Conservation (phyloP, 2,329 filamentous ascomycete species). For the Thielaviopsis musarum region DNA sequence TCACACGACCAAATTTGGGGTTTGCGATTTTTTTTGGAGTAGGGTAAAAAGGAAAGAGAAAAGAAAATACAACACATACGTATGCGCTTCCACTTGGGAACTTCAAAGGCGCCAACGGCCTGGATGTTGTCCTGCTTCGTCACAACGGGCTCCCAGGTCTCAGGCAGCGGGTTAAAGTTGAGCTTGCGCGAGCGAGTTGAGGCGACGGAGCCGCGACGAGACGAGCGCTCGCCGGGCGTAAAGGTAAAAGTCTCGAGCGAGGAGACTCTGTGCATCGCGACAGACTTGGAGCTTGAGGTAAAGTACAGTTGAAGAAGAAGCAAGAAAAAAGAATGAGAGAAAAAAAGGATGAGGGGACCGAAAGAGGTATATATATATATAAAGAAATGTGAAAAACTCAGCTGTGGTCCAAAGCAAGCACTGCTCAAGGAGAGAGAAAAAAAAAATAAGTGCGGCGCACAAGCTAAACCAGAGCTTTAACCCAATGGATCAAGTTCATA, state of each 20-base stretch:
- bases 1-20: not conserved
- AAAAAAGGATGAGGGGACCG: not conserved
- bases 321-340: not conserved
- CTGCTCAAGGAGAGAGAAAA: not conserved
- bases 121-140: constrained; percentile 25
- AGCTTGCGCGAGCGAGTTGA: constrained; percentile 31
- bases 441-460: not conserved
- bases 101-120: constrained; percentile 35
- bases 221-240: constrained; percentile 20
- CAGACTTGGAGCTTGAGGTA: not conserved
- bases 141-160: constrained; percentile 30
- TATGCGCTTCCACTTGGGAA: constrained; percentile 36
- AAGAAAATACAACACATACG: constrained; percentile 21
- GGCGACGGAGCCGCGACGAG: constrained; percentile 26
- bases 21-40: not conserved
- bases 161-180: constrained; percentile 37
- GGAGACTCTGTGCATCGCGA: constrained; percentile 28
- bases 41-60: not conserved
- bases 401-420: not conserved
- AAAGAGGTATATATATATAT: not conserved
- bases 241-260: constrained; percentile 36
- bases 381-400: not conserved
- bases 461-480: not conserved
- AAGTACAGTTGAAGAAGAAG: not conserved
- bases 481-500: not conserved